Evolutionary conservation across 2,329 filamentous ascomycete genomes (phyloP).

Genomic region (Ceratocystis diversiconidia): DNA sequence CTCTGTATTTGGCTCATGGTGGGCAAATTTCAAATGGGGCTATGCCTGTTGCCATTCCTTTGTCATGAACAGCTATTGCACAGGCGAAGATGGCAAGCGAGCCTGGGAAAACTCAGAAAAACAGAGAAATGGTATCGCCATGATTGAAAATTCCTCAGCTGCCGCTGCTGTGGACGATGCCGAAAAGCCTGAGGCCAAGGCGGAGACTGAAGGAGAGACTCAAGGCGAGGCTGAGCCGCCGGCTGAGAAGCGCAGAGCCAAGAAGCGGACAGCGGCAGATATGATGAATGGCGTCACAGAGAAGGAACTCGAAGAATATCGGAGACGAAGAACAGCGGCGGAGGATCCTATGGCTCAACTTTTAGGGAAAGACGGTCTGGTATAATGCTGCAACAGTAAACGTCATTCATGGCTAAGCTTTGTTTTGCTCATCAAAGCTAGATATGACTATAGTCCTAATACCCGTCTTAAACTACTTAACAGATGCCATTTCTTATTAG

Average conservation of each 20-base stretch:
- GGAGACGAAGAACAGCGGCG: constrained; percentile 56
- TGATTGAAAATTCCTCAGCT: constrained; percentile 23
- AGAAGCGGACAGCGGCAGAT: constrained; percentile 63
- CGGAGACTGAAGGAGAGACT: constrained; percentile 21
- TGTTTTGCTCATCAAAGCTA: not conserved
- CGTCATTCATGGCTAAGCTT: not conserved
- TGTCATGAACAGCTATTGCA: constrained; percentile 95
- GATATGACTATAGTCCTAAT: no score
- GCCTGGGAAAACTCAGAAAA: constrained; percentile 66
- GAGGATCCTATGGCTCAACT: constrained; percentile 81
- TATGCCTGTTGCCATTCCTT: constrained; percentile 90
- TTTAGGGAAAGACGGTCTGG: constrained; percentile 56
- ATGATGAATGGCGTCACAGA: constrained; percentile 66
- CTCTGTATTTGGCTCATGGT: constrained; percentile 93
- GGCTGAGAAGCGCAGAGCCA: constrained; percentile 21
- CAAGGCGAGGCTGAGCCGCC: constrained; percentile 24
- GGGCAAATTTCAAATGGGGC: constrained; percentile 88
- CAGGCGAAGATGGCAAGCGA: constrained; percentile 70
- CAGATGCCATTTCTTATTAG: not conserved
- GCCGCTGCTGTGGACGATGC: not conserved
- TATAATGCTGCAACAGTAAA: constrained; percentile 21
- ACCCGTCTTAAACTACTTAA: no score
- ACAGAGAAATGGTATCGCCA: constrained; percentile 35
- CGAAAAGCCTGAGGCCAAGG: constrained; percentile 25
- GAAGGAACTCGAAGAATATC: constrained; percentile 75